Evolutionary conservation across 345 rosid species (phyloP), one percentile per base, ranked within the genome.

Genomic region (Aethionema arabicum): DNA sequence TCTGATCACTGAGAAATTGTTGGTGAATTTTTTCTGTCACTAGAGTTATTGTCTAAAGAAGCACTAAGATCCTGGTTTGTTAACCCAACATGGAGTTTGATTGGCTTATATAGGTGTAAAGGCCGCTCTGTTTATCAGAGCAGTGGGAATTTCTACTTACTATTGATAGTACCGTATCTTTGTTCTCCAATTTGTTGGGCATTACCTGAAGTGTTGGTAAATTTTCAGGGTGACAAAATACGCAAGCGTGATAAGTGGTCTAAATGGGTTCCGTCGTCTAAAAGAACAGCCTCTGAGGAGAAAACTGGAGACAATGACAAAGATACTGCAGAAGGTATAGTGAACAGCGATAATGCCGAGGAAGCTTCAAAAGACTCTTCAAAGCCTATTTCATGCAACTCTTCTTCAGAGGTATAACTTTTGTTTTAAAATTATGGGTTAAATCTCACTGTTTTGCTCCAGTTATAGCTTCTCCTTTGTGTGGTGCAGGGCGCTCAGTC

Each of bases 191-290:
- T 16, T 5, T 40, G 47, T 55, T 47, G 10, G 36, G 27, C 49
- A 63, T 43, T 52, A 63, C 14, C 11, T 66, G 56, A 46, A 44
- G 43, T 59, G 67, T 49, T 66, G 36, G 63, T 57, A 47, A 63
- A 56, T 68, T 56, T 66, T 51, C 52, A 93, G 99, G 95, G 77
- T 66, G 84, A 86, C 70, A 82, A 80, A 74, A 65, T 95, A 67
- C 83, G 97, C 35, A 87, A 76, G 74, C 83, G 80, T 16, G 79
- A 81, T 64, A 85, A 76, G 36, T 90, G 97, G 97, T 75, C 78
- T 58, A 83, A 83, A 76, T 95, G 97, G 97, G 72, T 78, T 71
- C 78, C 76, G 33, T 65, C 70, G 66, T 56, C 74, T 11, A 65
- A 80, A 67, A 68, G 66, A 72, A 76, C 66, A 59, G 70, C 53